Conservation (phyloP, 1,284 basidiomycete species). For the Naganishia sp. region DNA sequence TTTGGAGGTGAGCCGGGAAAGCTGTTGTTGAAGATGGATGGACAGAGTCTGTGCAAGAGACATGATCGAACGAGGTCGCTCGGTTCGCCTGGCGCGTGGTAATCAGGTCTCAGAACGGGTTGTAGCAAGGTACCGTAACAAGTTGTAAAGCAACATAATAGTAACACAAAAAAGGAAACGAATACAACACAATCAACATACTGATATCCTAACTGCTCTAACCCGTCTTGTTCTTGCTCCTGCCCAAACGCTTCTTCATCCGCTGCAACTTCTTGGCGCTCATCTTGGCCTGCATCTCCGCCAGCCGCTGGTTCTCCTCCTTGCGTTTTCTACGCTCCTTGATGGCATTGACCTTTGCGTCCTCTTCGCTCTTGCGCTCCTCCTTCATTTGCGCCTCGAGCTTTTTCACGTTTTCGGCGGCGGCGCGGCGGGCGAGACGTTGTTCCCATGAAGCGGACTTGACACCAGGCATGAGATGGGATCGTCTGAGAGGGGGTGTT, state of each 20-base stretch:
- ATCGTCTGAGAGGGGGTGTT: slow-evolving; percentile 35
- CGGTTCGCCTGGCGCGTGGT: background rate
- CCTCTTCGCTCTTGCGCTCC: slow-evolving; percentile 47
- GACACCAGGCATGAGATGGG: slow-evolving; percentile 44
- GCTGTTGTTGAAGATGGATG: background rate
- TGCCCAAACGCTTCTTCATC: slow-evolving; percentile 54
- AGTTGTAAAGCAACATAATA: background rate
- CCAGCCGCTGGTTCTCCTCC: slow-evolving; percentile 52
- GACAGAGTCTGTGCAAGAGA: background rate
- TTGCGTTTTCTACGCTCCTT: slow-evolving; percentile 49
- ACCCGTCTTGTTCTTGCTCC: slow-evolving; percentile 56
- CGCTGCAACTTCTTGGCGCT: slow-evolving; percentile 55
- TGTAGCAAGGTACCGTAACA: background rate
- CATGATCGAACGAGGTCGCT: background rate
- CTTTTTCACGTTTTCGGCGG: slow-evolving; percentile 45
- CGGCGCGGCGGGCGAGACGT: slow-evolving; percentile 47
- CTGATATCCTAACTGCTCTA: slow-evolving; percentile 31
- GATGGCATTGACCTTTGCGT: slow-evolving; percentile 47
- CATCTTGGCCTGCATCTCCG: slow-evolving; percentile 52
- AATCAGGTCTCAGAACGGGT: background rate
- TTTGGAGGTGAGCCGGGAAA: background rate
- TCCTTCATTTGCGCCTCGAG: slow-evolving; percentile 53
- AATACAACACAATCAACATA: background rate
- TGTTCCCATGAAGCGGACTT: slow-evolving; percentile 47
- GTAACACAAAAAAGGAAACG: background rate